Evolutionary conservation across 371 early-diverging fungal species (phyloP), one percentile per base, ranked within the genome.

Genomic region (Rhizomucor miehei): DNA sequence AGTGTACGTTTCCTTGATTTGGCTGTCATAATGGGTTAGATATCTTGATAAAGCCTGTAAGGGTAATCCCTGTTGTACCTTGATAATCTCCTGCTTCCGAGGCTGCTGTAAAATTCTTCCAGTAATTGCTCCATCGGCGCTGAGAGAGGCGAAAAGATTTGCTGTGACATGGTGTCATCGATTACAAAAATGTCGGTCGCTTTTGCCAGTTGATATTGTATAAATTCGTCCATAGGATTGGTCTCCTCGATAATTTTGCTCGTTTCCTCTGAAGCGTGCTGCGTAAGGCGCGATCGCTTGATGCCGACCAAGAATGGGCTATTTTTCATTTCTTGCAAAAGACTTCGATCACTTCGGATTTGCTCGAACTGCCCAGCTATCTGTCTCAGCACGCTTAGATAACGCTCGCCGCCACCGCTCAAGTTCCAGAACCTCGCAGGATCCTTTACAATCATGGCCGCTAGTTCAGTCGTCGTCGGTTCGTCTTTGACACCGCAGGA

Each of bases 401-500:
- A 95, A 17, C 72, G 73, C 52, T 91, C 89, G 6, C 90, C 85
- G 1, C 79, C 85, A 17, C 84, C 74, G 53, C 81, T 72, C 34
- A 76, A 50, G 13, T 85, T 77, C 75, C 90, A 80, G 62, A 91
- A 93, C 16, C 80, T 56, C 3, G 74, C 69, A 2, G 94, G 93
- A 13, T 87, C 71, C 11, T 80, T 74, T 0, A 89, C 84, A 5
- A 95, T 66, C 63, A 86, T 77, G 6, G 77, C 68, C 0, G 93
- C 86, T 24, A 94, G 52, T 48, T 94, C 94, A 1, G 79, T 56
- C 0, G 90, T 86, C 0, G 88, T 80, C 0, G 94, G 96, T 44
- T 92, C 92, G 46, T 91, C 88, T 51, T 87, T 86, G 35, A 93
- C 92, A 43, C 96, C 96, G 57, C 94, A 94, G 0, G 86, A 74